Percentiles rank a stretch among this genome's conserved stretches.
Conservation (phyloP, 352 stramenopile species). For the Globisporangium alternatum region DNA sequence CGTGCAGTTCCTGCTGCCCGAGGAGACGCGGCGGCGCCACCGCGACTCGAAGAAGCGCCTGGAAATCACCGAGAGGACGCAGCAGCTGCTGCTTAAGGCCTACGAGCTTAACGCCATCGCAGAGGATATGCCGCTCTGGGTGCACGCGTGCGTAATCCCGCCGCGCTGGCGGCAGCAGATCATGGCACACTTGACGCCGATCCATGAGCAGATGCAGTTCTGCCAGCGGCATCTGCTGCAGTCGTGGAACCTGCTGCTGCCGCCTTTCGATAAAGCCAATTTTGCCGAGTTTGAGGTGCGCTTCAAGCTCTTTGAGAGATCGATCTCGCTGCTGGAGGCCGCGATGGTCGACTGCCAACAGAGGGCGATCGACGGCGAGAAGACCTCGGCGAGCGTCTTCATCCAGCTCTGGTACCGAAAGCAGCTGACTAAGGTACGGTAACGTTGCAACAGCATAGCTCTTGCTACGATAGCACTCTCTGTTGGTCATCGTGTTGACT, state of each 20-base stretch:
- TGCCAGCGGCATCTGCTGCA: constrained; percentile 29
- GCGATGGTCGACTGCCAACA: constrained; percentile 31
- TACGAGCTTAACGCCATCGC: constrained; percentile 30
- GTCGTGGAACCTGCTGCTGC: constrained; percentile 37
- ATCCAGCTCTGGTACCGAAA: constrained; percentile 49
- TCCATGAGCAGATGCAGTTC: constrained; percentile 38
- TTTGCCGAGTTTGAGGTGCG: constrained; percentile 30
- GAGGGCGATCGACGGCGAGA: constrained; percentile 28
- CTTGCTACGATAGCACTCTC: no score
- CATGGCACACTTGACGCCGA: constrained; percentile 28
- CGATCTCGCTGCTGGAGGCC: not conserved
- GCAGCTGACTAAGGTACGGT: constrained; percentile 32
- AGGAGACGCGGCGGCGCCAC: constrained; percentile 25
- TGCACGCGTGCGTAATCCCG: constrained; percentile 37
- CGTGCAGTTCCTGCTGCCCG: constrained; percentile 10
- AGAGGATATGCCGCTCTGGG: constrained; percentile 39
- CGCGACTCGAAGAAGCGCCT: constrained; percentile 42
- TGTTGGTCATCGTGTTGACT: not conserved
- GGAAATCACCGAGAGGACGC: constrained; percentile 27
- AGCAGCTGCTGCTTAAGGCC: constrained; percentile 33
- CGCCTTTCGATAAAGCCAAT: constrained; percentile 32
- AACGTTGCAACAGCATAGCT: not conserved
- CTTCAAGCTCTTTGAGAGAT: constrained; percentile 31
- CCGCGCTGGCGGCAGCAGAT: constrained; percentile 39
- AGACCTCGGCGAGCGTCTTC: constrained; percentile 29